Conservation (phyloP, 2,329 filamentous ascomycete species). For the Teratosphaeria nubilosa region DNA sequence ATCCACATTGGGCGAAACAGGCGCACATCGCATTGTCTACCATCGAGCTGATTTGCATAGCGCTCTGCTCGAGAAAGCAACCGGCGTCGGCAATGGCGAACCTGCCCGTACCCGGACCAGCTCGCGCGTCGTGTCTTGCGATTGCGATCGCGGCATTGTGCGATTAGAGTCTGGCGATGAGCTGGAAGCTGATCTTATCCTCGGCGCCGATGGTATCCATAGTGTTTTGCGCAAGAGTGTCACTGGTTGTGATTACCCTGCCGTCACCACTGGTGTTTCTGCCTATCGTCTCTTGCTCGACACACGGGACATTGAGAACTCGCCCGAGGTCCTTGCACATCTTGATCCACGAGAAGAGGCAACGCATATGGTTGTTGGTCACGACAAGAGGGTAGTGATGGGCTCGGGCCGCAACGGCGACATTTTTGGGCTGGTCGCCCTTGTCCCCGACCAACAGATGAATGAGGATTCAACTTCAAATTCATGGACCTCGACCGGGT, state of each 20-base stretch:
- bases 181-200: not conserved
- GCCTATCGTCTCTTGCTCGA: constrained; percentile 31
- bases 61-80: constrained; percentile 21
- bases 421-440: constrained; percentile 32
- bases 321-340: constrained; percentile 8
- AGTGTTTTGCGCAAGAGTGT: constrained; percentile 15
- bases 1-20: constrained; percentile 24
- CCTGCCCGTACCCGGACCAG: constrained; percentile 21
- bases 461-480: constrained; percentile 20
- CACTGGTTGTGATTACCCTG: constrained; percentile 19
- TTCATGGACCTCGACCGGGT: constrained; percentile 33
- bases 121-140: constrained; percentile 15
- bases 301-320: constrained; percentile 12
- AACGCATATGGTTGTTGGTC: constrained; percentile 39
- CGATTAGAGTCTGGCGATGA: constrained; percentile 5
- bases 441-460: constrained; percentile 37
- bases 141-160: constrained; percentile 18
- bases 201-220: constrained; percentile 1
- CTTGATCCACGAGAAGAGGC: constrained; percentile 28
- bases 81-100: constrained; percentile 11
- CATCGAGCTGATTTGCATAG: constrained; percentile 34
- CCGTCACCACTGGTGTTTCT: constrained; percentile 29
- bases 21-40: constrained; percentile 32
- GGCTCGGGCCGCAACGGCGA: constrained; percentile 34
- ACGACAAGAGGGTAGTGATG: constrained; percentile 32